A percentile compares a stretch with the other conserved stretches of the same genome.
Evolutionary conservation across 176 grass and related monocot genomes (phyloP).

Genomic region (Carex pumila): DNA sequence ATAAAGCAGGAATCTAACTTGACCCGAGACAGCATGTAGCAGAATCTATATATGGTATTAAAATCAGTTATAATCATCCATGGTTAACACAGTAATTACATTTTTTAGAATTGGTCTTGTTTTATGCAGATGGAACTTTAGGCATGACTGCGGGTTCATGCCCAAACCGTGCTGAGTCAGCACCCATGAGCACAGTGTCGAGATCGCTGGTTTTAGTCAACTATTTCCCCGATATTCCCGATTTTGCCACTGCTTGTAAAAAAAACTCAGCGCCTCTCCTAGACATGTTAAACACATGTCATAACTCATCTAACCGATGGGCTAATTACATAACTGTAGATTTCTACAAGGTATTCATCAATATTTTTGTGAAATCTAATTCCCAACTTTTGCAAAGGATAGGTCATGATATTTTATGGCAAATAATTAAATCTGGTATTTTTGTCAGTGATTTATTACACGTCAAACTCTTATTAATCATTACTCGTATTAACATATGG

Average conservation of each 20-base stretch:
- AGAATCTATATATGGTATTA: background rate
- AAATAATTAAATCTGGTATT: background rate
- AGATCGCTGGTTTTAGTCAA: slow-evolving; percentile 87
- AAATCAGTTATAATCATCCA: background rate
- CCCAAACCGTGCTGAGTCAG: slow-evolving; percentile 59
- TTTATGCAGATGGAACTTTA: slow-evolving; percentile 48
- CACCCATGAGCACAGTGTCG: slow-evolving; percentile 61
- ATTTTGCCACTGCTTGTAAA: slow-evolving; percentile 53
- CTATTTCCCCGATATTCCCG: slow-evolving; percentile 56
- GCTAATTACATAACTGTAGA: slow-evolving; percentile 89
- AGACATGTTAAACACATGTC: slow-evolving; percentile 50
- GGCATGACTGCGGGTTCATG: slow-evolving; percentile 65
- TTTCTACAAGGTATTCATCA: slow-evolving; percentile 58
- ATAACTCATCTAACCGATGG: slow-evolving; percentile 45
- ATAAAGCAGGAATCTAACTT: too few relatives aligned
- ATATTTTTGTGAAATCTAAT: background rate
- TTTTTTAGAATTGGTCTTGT: background rate
- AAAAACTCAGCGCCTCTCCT: slow-evolving; percentile 56
- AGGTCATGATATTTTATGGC: background rate
- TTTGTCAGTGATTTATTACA: background rate
- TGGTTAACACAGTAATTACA: background rate
- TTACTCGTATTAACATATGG: background rate
- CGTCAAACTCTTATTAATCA: background rate
- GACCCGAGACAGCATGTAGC: background rate
- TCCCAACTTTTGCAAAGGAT: background rate